Conservation (phyloP, 2,329 filamentous ascomycete species). For the Epichloe coenophiala region DNA sequence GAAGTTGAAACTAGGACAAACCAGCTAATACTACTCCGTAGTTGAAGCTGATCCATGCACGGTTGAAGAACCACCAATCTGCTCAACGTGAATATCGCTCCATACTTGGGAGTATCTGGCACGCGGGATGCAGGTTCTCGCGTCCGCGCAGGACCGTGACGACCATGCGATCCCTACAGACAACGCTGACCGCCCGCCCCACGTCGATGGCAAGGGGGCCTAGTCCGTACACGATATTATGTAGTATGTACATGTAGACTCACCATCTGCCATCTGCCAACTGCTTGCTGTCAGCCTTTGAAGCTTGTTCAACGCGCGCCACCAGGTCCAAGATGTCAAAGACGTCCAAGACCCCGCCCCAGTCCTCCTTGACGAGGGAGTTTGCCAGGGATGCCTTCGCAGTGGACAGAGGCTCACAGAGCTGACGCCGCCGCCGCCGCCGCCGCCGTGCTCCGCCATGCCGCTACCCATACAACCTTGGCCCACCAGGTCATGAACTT, state of each 20-base stretch:
- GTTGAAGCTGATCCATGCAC: background rate
- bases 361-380: constrained; percentile 7
- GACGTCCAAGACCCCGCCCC: background rate
- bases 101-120: background rate
- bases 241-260: background rate
- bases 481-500: background rate
- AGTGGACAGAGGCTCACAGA: constrained; percentile 3
- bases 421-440: constrained; percentile 7
- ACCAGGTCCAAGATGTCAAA: background rate
- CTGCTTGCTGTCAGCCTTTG: background rate
- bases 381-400: constrained; percentile 6
- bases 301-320: background rate
- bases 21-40: no score
- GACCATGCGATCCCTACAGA: constrained; percentile 9
- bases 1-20: background rate
- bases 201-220: constrained; percentile 5
- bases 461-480: background rate
- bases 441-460: constrained; percentile 4
- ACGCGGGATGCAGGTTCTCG: constrained; percentile 4
- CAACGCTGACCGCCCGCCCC: constrained; percentile 6
- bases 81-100: background rate
- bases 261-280: background rate
- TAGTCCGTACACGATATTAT: no score
- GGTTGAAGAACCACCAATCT: background rate
- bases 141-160: constrained; percentile 6